Base-by-base conservation (phyloP, 2,329 filamentous ascomycete genomes). In the Alternaria solani region DNA sequence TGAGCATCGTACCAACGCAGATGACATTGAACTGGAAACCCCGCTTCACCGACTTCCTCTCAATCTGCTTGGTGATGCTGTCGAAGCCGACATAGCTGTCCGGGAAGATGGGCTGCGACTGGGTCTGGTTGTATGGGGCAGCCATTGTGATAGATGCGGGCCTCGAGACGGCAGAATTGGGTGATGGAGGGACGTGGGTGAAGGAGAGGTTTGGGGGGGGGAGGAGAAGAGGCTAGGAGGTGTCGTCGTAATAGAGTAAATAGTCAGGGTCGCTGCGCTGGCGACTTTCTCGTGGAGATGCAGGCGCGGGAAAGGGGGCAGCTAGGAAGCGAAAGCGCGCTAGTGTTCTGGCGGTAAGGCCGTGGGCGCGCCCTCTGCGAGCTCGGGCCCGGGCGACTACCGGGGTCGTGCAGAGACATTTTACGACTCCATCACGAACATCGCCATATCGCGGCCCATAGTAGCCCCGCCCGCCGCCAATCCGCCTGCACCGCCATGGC, bases 1-100 rank as follows among this genome's bases (percentile, higher is more conserved):
- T 11, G 11, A 30, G 9, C 28, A 9, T 30, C 94, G 81, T 87
- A 98, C 95, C 95, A 81, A 98, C 95, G 81, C 94, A 97, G 82
- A 98, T 98, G 79, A 98, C 91, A 81, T 99, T 99, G 89, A 99
- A 99, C 84, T 99, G 95, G 84, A 99, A 99, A 75, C 95, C 95
- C 84, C 95, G 93, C 88, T 99, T 99, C 85, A 99, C 83, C 80
- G 98, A 91, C 91, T 99, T 99, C 85, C 92, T 91, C 90, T 99
- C 95, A 76, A 99, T 99, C 87, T 99, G 95, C 72, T 91, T 93
- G 75, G 95, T 99, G 87, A 99, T 99, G 86, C 93, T 97, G 86
- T 99, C 95, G 86, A 99, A 99, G 88, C 95, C 95, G 82, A 99
- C 95, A 87, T 98, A 95, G 90, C 91, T 96, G 81, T 95, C 90